Conservation (phyloP, 1,284 basidiomycete genomes). For the Apiotrichum laibachii region DNA sequence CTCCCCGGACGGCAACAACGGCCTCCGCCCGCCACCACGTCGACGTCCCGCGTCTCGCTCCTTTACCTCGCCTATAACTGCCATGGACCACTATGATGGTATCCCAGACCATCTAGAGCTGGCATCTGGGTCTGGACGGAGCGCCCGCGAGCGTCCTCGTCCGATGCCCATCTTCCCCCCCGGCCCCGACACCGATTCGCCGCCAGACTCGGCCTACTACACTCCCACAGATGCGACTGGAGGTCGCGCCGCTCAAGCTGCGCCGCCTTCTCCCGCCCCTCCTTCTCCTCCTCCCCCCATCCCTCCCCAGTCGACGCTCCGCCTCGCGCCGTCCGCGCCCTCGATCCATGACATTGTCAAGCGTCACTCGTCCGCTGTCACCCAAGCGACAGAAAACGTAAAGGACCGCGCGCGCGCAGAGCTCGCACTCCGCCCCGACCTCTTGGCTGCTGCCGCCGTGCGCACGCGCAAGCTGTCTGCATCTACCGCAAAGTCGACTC, state of each 20-base stretch:
- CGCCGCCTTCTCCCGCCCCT: background rate
- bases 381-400: conserved; percentile 26
- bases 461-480: conserved; percentile 1
- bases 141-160: background rate
- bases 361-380: conserved; percentile 39
- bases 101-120: too few relatives aligned
- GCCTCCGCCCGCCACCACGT: conserved; percentile 19
- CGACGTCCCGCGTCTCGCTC: conserved; percentile 8
- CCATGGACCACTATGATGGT: too few relatives aligned
- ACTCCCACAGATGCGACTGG: background rate
- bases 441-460: background rate
- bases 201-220: background rate
- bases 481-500: background rate
- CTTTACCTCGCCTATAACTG: background rate
- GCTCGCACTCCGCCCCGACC: conserved; percentile 7
- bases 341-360: conserved; percentile 53
- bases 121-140: background rate
- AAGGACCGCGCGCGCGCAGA: conserved; percentile 28
- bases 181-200: conserved; percentile 1
- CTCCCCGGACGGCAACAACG: background rate
- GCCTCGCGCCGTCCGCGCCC: background rate
- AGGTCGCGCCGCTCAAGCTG: background rate
- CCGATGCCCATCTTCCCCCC: conserved; percentile 1
- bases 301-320: background rate
- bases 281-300: background rate